Evolutionary conservation across 2,329 filamentous ascomycete genomes (phyloP).

Genomic region (Stemphylium vesicarium): DNA sequence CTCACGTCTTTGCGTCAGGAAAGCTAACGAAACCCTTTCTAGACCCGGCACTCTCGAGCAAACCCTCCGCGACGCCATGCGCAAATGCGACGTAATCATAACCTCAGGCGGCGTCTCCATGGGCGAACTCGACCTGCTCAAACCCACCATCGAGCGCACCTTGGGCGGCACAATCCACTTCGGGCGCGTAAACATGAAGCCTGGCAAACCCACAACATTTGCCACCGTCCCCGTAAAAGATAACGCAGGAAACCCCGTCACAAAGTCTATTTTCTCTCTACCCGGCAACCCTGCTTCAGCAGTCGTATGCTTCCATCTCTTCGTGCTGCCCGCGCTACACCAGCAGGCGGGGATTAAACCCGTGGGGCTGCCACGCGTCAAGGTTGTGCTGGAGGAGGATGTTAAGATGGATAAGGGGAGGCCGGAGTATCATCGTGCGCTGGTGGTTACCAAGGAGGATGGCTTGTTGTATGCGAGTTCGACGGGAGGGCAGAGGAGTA

Average conservation of each 20-base stretch:
- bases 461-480: constrained; percentile 76
- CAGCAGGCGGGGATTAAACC: constrained; percentile 72
- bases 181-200: constrained; percentile 96
- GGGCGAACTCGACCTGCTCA: constrained; percentile 95
- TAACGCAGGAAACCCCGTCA: constrained; percentile 59
- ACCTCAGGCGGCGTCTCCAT: constrained; percentile 96
- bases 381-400: constrained; percentile 74
- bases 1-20: neutral
- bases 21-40: constrained; percentile 17
- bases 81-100: constrained; percentile 79
- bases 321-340: constrained; percentile 87
- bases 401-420: constrained; percentile 76
- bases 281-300: constrained; percentile 95
- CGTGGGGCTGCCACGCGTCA: constrained; percentile 73
- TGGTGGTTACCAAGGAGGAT: constrained; percentile 68
- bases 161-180: constrained; percentile 95
- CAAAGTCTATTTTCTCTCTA: constrained; percentile 82
- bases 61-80: constrained; percentile 75
- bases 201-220: constrained; percentile 96
- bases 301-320: constrained; percentile 90
- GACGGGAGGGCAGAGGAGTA: constrained; percentile 90
- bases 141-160: constrained; percentile 90
- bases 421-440: constrained; percentile 88
- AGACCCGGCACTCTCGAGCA: constrained; percentile 75
- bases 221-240: constrained; percentile 77